Evolutionary conservation across 352 stramenopile species (phyloP).

Genomic region (Globisporangium okanoganense): DNA sequence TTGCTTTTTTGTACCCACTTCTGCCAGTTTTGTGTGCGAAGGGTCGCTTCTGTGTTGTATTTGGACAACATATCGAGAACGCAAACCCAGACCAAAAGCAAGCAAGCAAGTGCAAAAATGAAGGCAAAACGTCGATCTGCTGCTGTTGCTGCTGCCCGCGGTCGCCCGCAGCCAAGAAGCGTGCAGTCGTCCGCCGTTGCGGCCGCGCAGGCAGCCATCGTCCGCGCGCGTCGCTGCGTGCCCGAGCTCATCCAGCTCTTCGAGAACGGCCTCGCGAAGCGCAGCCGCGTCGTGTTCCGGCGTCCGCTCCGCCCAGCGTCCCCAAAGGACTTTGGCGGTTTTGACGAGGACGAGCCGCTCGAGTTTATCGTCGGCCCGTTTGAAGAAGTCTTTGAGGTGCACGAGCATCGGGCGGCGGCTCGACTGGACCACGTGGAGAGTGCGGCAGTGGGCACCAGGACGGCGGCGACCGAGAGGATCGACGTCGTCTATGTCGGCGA

Average conservation of each 20-base stretch:
- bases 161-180: neutral
- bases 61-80: too few species aligned
- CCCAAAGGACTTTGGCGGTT: neutral
- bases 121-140: neutral
- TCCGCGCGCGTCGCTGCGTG: neutral
- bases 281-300: neutral
- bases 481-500: neutral
- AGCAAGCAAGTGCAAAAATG: too few species aligned
- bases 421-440: neutral
- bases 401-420: neutral
- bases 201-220: neutral
- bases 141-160: neutral
- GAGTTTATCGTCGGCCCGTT: neutral
- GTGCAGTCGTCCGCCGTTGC: neutral
- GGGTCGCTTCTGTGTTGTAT: too few species aligned
- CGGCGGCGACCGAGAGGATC: neutral
- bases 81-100: too few species aligned
- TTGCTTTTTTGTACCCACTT: too few species aligned
- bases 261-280: conserved; percentile 1
- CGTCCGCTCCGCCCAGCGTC: neutral
- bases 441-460: neutral
- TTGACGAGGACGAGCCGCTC: neutral
- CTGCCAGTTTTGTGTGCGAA: too few species aligned
- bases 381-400: neutral
- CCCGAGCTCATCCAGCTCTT: conserved; percentile 6